Evolutionary conservation across 495 filamentous ascomycete genomes (phyloP), one percentile per base, ranked within the genome.

Genomic region (Cercophora sp.): DNA sequence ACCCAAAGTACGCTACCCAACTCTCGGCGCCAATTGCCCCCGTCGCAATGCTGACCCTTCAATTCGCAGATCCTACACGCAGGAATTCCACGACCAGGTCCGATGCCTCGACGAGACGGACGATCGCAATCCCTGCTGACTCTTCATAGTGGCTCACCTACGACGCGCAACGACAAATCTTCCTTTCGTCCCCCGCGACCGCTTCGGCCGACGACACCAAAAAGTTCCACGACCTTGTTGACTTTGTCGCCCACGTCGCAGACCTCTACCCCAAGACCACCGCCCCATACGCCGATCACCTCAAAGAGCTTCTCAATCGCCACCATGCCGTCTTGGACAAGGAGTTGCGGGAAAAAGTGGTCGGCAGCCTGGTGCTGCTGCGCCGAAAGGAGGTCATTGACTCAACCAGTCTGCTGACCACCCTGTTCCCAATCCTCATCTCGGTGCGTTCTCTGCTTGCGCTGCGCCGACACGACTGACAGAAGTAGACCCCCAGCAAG

Each of bases 321-420:
- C 88, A 97, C 66, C 92, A 97, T 74, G 79, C 82, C 22, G 76
- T 83, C 2, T 74, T 99, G 18, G 84, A 91, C 61, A 70, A 79
- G 16, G 91, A 96, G 29, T 68, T 97, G 46, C 78, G 94, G 8
- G 94, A 96, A 62, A 97, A 97, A 77, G 79, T 97, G 49, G 92
- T 97, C 1, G 88, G 89, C 25, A 94, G 88, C 65, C 72, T 99
- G 57, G 86, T 91, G 19, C 74, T 99, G 29, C 68, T 97, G 48
- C 79, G 88, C 44, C 89, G 92, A 62, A 98, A 98, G 70, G 89
- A 95, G 18, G 78, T 96, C 19, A 81, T 98, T 44, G 87, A 96
- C 64, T 95, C 90, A 24, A 75, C 83, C 46, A 82, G 76, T 47
- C 76, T 97, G 4, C 75, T 97, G 8, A 88, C 92, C 52, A 92